Evolutionary conservation across 2,329 filamentous ascomycete genomes (phyloP).

Genomic region (Aspergillus jensenii): DNA sequence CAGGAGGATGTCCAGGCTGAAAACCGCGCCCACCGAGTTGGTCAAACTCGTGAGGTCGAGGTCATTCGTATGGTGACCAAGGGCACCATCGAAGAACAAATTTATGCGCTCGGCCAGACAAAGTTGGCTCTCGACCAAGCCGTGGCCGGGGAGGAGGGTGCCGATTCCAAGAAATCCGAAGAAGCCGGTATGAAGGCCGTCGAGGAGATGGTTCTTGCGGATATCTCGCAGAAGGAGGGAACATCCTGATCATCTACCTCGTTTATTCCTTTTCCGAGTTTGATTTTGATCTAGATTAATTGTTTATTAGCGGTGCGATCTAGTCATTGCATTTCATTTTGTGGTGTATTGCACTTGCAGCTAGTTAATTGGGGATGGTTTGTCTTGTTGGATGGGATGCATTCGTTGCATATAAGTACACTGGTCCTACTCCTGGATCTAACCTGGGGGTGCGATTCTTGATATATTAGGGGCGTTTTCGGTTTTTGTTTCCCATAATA

Average conservation of each 20-base stretch:
- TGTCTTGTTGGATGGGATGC: neutral
- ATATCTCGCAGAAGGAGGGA: conserved; percentile 30
- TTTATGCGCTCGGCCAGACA: conserved; percentile 85
- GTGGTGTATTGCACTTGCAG: neutral
- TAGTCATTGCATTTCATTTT: neutral
- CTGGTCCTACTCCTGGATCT: neutral
- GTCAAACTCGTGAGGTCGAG: conserved; percentile 86
- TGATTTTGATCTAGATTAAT: neutral
- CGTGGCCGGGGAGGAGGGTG: conserved; percentile 60
- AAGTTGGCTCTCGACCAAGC: conserved; percentile 86
- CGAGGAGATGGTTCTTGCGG: conserved; percentile 50
- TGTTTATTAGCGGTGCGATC: neutral
- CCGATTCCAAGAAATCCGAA: conserved; percentile 51
- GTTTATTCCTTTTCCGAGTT: neutral
- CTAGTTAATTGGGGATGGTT: neutral
- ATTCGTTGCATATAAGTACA: neutral
- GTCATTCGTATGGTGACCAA: conserved; percentile 80
- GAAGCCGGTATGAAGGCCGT: conserved; percentile 51
- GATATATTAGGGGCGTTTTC: conserved; percentile 7
- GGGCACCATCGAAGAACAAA: conserved; percentile 87
- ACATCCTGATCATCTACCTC: neutral
- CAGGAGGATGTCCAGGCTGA: conserved; percentile 98
- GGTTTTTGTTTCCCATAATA: neutral
- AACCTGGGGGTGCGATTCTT: neutral
- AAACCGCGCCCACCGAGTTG: conserved; percentile 92